phyloP scores from a whole-genome alignment of 2,329 filamentous ascomycete species.

The Pseudocercospora fijiensis region DNA sequence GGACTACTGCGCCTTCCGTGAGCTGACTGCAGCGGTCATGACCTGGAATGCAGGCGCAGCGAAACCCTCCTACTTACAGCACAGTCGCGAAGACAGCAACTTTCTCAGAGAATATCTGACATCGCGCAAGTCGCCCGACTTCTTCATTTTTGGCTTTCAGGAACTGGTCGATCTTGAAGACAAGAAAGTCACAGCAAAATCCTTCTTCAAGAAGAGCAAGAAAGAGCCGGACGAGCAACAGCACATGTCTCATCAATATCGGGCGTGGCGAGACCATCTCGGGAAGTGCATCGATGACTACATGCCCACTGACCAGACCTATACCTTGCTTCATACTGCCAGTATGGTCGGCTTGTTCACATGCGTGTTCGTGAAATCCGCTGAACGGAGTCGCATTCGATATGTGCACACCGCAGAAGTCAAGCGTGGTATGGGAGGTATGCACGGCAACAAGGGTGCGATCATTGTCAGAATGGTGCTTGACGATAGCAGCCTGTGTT shows the following conservation, averaged over 20 bases:
- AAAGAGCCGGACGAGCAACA: conserved; percentile 84
- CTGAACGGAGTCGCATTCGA: conserved; percentile 71
- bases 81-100: conserved; percentile 65
- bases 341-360: conserved; percentile 93
- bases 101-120: conserved; percentile 82
- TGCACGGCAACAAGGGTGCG: conserved; percentile 96
- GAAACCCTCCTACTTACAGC: conserved; percentile 78
- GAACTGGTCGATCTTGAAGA: conserved; percentile 97
- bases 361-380: conserved; percentile 87
- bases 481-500: conserved; percentile 91
- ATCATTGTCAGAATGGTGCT: conserved; percentile 87
- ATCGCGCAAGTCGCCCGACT: conserved; percentile 76
- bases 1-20: conserved; percentile 81
- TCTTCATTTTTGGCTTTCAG: conserved; percentile 94
- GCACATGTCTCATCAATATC: conserved; percentile 94
- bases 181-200: conserved; percentile 94
- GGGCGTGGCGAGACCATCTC: conserved; percentile 91
- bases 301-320: conserved; percentile 73
- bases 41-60: conserved; percentile 98
- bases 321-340: conserved; percentile 82
- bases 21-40: conserved; percentile 75
- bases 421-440: conserved; percentile 92
- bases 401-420: conserved; percentile 79
- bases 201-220: conserved; percentile 77
- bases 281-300: conserved; percentile 78